Conservation (phyloP, 1,284 basidiomycete species). For the Heterobasidion parviporum region DNA sequence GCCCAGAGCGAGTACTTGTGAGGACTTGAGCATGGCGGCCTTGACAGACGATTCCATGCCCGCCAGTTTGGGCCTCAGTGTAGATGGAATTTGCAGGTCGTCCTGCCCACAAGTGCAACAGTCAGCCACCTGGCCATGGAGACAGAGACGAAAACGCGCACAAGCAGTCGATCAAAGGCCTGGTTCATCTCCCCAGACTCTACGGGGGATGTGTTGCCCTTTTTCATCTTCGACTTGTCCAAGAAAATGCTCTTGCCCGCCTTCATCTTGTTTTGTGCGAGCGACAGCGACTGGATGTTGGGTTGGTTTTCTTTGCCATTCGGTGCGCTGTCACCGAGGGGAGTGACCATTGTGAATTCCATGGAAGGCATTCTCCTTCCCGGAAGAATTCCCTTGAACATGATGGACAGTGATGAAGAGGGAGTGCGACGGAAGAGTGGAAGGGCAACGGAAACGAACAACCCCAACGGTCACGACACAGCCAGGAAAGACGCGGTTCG, state of each 20-base stretch:
- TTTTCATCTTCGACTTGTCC: conserved; percentile 23
- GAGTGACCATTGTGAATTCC: conserved; percentile 67
- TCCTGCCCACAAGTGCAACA: conserved; percentile 37
- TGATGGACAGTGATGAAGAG: conserved; percentile 19
- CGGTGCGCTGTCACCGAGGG: conserved; percentile 31
- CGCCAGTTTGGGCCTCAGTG: conserved; percentile 66
- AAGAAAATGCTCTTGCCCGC: conserved; percentile 14
- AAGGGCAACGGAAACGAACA: background rate
- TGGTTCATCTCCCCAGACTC: conserved; percentile 40
- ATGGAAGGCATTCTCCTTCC: conserved; percentile 51
- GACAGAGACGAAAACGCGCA: conserved; percentile 26
- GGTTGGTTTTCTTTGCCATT: conserved; percentile 55
- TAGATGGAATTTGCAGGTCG: conserved; percentile 76
- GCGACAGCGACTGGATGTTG: conserved; percentile 24
- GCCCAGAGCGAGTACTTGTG: conserved; percentile 59
- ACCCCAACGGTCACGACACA: background rate
- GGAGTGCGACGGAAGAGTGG: background rate
- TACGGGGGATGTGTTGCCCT: conserved; percentile 26
- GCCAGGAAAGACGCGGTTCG: conserved; percentile 10
- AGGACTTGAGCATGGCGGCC: conserved; percentile 85
- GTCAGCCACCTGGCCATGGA: background rate
- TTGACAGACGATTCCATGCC: conserved; percentile 79
- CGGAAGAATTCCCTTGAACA: conserved; percentile 73
- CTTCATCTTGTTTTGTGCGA: conserved; percentile 9
- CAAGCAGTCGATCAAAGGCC: conserved; percentile 69